phyloP scores from a whole-genome alignment of 306 rosid genomes.

The Erythrophleum fordii region DNA sequence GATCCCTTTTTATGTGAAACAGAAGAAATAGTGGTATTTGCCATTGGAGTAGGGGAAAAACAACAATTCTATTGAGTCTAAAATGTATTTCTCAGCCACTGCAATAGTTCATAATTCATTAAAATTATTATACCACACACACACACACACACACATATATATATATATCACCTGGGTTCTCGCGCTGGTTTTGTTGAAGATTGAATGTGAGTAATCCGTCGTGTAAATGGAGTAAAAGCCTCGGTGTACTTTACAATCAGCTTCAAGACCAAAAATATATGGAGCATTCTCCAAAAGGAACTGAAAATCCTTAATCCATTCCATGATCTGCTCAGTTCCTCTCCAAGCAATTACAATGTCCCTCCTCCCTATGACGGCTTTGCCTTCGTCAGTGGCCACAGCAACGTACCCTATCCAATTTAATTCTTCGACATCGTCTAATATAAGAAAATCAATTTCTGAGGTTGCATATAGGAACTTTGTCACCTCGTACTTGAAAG shows the following conservation, averaged over 20 bases:
- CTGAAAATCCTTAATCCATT: constrained; percentile 69
- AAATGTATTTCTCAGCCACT: background rate
- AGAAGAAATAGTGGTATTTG: no score
- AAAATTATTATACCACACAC: no score
- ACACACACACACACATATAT: no score
- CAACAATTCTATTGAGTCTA: no score
- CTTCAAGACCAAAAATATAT: constrained; percentile 41
- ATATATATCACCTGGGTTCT: constrained; percentile 71
- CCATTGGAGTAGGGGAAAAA: background rate
- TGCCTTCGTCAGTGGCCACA: constrained; percentile 73
- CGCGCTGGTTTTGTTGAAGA: constrained; percentile 51
- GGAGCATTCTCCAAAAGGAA: constrained; percentile 52
- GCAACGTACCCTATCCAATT: constrained; percentile 87
- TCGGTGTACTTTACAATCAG: constrained; percentile 50
- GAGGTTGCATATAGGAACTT: background rate
- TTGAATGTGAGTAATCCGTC: constrained; percentile 52
- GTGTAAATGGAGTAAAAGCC: constrained; percentile 80
- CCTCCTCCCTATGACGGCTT: constrained; percentile 65
- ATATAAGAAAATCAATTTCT: background rate
- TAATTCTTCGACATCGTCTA: constrained; percentile 42
- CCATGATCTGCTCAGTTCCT: constrained; percentile 40
- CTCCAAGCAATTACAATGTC: constrained; percentile 67
- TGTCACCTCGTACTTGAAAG: background rate
- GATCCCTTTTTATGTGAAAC: no score
- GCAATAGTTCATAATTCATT: no score